Evolutionary conservation across 1,139 yeast genomes (phyloP), one percentile per base, ranked within the genome.

Genomic region (Hansenula sp.): DNA sequence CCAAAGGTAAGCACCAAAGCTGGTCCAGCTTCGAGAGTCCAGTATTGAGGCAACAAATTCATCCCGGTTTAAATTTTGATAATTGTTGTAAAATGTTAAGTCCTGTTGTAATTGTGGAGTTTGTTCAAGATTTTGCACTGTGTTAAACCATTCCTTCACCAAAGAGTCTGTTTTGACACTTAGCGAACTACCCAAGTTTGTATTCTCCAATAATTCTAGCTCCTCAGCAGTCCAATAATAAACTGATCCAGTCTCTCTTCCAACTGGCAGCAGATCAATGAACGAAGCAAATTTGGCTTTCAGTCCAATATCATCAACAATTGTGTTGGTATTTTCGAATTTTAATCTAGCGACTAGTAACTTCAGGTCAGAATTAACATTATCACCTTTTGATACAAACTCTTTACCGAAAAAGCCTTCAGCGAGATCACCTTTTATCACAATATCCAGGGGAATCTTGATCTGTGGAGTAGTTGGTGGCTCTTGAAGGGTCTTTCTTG

Each of bases 1-100:
- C 93, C 94, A 86, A 9, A 80, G 58, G 55, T 80, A 86, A 28
- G 78, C 61, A 1, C 77, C 70, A 52, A 81, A 80, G 47, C 76
- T 66, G 2, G 83, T 74, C 86, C 85, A 81, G 21, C 42, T 27
- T 9, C 8, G 18, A 9, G 31, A 17, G 25, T 42, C 19, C 3
- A 44, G 21, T 1, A 46, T 16, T 4, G 33, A 16, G 13, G 46
- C 24, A 3, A 47, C 24, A 2, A 51, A 18, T 12, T 47, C 47
- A 6, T 25, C 37, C 15, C 45, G 41, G 1, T 31, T 7, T 12
- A 47, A 33, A 0, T 40, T 13, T 2, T 31, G 27, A 40, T 33
- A 48, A 2, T 31, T 25, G 4, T 43, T 27, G 11, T 39, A 42
- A 32, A 54, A 47, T 16, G 28, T 15, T 19, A 42, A 15, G 38